Base-by-base conservation (phyloP, 352 stramenopile genomes). In the Phytopythium helicoides region DNA sequence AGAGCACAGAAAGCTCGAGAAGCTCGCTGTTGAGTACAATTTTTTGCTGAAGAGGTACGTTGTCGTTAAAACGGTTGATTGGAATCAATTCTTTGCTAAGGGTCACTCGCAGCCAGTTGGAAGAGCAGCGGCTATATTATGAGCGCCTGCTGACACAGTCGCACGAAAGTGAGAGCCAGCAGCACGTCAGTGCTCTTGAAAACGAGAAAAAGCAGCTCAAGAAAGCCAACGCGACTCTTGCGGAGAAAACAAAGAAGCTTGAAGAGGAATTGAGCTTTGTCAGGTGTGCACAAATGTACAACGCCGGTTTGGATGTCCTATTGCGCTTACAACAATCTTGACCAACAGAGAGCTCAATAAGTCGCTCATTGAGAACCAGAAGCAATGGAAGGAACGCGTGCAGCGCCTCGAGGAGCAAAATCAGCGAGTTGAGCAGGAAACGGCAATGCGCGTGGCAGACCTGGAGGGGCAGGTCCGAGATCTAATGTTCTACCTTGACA, bases 21-120 rank as follows among this genome's bases (percentile, higher is more conserved):
- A 96, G 36, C 87, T 98, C 34, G 94, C 94, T 0, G 75, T 89
- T 33, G 94, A 98, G 76, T 98, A 98, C 69, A 98, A 98, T 45
- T 96, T 94, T 39, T 57, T 99, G 37, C 66, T 99, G 23, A 98
- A 97, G 47, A 97, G 84, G 83, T 92, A 56, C 1, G 44, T 40
- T 18, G 23, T 14, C 4, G 37, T 35, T 12, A 21, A 11, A 3
- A 5, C 19, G 9, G 6, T 8, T n/a, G 16, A 40, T n/a, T 7
- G 10, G 5, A 12, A 9, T 47, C 21, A 31, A 14, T n/a, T 7
- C 25, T 15, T n/a, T n/a, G n/a, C n/a, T n/a, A n/a, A n/a, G n/a
- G 11, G 46, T 21, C 9, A 15, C 23, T 28, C 42, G 16, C 49
- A 94, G 86, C 59, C 94, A 99, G 79, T 70, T 99, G 41, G 93